Base-by-base conservation (phyloP, 1,139 yeast species). In the Yamadazyma trypodendri region DNA sequence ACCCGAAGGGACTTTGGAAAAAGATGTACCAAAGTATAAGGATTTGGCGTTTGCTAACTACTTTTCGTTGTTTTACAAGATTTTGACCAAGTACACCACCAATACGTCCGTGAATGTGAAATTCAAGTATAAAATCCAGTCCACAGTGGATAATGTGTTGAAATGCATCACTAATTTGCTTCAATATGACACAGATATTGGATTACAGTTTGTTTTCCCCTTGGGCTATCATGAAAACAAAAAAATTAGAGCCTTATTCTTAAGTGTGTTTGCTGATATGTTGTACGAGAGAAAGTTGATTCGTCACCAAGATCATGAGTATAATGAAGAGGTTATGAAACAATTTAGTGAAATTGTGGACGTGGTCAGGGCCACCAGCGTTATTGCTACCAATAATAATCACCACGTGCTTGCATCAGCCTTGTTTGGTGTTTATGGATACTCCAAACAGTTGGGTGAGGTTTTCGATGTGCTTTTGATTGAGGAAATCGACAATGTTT, bases 181-280 rank as follows among this genome's bases (percentile, higher is more conserved):
- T 35, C 81, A 77, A 49, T 75, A 85, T 9, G 89, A 88, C 52
- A 79, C 84, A 2, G 89, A 84, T 45, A 80, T 85, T 35, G 95
- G 96, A 8, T 68, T 87, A 54, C 81, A 79, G 38, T 79, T 79
- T 57, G 89, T 90, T 1, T 61, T 88, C 12, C 89, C 94, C 0
- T 68, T 87, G 53, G 95, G 95, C 0, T 84, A 80, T 50, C 88
- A 87, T 49, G 76, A 75, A 28, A 84, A 84, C 52, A 60, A 64
- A 15, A 75, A 79, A 38, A 78, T 86, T 23, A 65, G 95, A 42
- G 65, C 84, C 5, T 80, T 92, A 1, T 86, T 87, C 52, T 67
- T 87, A 53, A 83, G 83, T 46, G 92, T 87, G 3, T 85, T 88
- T 51, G 78, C 85, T 1, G 79, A 81, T 40, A 84, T 57, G 76